phyloP scores from a whole-genome alignment of 1,139 yeast species.

The Blastobotrys serpentis region DNA sequence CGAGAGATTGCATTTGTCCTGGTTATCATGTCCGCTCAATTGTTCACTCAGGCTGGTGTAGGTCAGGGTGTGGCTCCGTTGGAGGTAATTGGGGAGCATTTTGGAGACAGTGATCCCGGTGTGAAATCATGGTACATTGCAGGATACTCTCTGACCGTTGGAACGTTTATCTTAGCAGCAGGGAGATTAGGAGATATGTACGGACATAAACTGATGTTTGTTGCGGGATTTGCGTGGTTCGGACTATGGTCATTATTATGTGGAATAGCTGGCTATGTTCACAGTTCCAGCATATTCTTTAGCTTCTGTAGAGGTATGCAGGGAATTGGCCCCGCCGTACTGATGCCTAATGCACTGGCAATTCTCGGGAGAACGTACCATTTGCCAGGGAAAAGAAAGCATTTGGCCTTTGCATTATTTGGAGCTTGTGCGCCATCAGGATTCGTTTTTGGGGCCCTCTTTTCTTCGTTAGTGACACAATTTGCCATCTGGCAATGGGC shows the following conservation, averaged over 20 bases:
- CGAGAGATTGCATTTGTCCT: conserved; percentile 33
- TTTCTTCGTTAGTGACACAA: conserved; percentile 47
- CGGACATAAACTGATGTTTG: conserved; percentile 53
- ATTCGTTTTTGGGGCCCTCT: conserved; percentile 50
- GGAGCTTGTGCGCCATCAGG: conserved; percentile 64
- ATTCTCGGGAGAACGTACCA: conserved; percentile 50
- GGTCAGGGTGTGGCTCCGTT: conserved; percentile 48
- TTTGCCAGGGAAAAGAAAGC: conserved; percentile 45
- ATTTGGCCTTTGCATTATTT: conserved; percentile 48
- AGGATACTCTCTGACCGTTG: conserved; percentile 57
- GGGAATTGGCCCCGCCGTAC: conserved; percentile 58
- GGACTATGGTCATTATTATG: conserved; percentile 50
- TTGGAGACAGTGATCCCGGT: conserved; percentile 43
- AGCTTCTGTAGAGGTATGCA: conserved; percentile 55
- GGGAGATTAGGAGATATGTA: conserved; percentile 63
- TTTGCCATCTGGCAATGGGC: conserved; percentile 58
- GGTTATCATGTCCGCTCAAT: conserved; percentile 45
- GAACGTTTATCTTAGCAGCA: conserved; percentile 58
- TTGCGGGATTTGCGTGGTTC: conserved; percentile 50
- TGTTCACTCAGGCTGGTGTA: conserved; percentile 53
- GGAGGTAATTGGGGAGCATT: conserved; percentile 41
- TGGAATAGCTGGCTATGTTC: conserved; percentile 48
- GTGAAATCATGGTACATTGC: conserved; percentile 62
- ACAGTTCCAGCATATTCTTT: conserved; percentile 44
- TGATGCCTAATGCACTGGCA: conserved; percentile 58